Evolutionary conservation across 495 filamentous ascomycete species (phyloP).

Genomic region (Rhizodiscina lignyota): DNA sequence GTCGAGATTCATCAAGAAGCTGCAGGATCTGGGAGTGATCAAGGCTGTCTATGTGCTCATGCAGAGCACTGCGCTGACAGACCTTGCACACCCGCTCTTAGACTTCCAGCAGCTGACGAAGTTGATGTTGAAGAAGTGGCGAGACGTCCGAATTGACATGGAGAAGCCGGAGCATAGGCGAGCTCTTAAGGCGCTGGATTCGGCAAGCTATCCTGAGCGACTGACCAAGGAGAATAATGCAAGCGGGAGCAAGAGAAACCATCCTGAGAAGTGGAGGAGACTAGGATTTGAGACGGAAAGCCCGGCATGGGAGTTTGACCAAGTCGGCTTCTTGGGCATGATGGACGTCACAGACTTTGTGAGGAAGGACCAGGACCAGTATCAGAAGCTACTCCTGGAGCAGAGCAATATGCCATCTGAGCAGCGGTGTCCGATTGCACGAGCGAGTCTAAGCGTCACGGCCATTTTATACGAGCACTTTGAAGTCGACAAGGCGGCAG

Average conservation of each 20-base stretch:
- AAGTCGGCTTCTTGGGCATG: conserved; percentile 81
- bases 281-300: conserved; percentile 85
- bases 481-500: conserved; percentile 73
- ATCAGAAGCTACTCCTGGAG: conserved; percentile 76
- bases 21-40: conserved; percentile 89
- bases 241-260: conserved; percentile 46
- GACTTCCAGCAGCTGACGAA: conserved; percentile 93
- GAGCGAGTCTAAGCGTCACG: conserved; percentile 76
- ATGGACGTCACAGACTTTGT: conserved; percentile 96
- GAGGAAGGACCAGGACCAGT: conserved; percentile 74
- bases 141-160: conserved; percentile 65
- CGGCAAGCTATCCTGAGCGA: conserved; percentile 48
- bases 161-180: conserved; percentile 79
- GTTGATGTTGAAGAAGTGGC: conserved; percentile 78
- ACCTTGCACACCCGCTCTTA: conserved; percentile 79
- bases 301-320: conserved; percentile 69
- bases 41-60: conserved; percentile 78
- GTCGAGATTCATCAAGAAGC: conserved; percentile 82
- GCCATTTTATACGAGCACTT: conserved; percentile 88
- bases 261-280: conserved; percentile 86
- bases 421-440: conserved; percentile 75
- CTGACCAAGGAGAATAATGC: conserved; percentile 23
- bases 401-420: conserved; percentile 57
- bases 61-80: conserved; percentile 86
- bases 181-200: conserved; percentile 66